phyloP scores from a whole-genome alignment of 1,139 yeast genomes.

The Kodamaea alishanica region DNA sequence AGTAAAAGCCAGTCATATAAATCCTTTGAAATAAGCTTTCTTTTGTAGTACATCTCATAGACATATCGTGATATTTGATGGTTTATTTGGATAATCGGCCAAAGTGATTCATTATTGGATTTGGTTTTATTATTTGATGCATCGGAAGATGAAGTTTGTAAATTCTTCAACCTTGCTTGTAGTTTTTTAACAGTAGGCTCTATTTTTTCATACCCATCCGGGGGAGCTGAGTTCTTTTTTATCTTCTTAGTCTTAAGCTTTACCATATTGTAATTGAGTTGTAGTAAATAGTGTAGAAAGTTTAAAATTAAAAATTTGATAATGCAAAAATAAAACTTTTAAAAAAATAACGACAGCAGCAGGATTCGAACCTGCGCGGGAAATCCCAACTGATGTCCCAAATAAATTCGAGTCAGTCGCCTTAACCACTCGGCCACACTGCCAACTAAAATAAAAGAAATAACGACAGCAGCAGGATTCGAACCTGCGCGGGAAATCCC shows the following conservation, averaged over 20 bases:
- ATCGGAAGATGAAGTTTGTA: conserved; percentile 35
- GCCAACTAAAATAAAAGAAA: conserved; percentile 23
- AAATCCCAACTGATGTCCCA: conserved; percentile 53
- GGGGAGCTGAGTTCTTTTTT: conserved; percentile 39
- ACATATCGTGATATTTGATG: conserved; percentile 78
- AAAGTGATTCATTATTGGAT: conserved; percentile 54
- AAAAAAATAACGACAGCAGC: conserved; percentile 65
- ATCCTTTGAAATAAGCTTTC: conserved; percentile 61
- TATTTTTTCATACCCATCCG: conserved; percentile 74
- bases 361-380: conserved; percentile 94
- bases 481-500: conserved; percentile 91
- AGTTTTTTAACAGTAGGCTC: conserved; percentile 67
- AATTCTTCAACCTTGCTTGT: conserved; percentile 55
- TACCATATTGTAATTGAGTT: conserved; percentile 8
- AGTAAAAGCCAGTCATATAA: conserved; percentile 76
- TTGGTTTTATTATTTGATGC: conserved; percentile 22
- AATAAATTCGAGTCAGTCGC: conserved; percentile 18
- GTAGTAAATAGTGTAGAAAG: not conserved
- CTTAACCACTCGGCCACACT: conserved; percentile 18
- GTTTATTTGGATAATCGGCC: conserved; percentile 68
- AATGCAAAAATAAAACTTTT: conserved; percentile 1
- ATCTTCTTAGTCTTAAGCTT: conserved; percentile 11
- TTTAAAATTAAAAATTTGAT: not conserved
- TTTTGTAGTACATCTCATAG: conserved; percentile 67
- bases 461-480: conserved; percentile 82